Base-by-base conservation (phyloP, 164 flowering plant genomes). In the Santalum album region DNA sequence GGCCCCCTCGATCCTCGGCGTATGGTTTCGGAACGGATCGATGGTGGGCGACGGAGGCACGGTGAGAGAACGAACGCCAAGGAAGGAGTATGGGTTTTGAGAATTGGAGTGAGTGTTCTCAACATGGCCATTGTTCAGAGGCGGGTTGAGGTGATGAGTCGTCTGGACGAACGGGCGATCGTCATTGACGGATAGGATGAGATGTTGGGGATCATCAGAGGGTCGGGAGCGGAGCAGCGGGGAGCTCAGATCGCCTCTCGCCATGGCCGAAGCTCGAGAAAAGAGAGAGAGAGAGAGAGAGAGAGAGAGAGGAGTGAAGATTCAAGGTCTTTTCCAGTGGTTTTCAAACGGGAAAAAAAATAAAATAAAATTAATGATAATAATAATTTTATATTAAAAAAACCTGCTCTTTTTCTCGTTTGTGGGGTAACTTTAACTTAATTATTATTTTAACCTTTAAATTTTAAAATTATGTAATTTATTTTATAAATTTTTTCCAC, bases 21-120 rank as follows among this genome's bases (percentile, higher is more conserved):
- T 86, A 14, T 66, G 59, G 65, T 88, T 91, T 10, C 79, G 67
- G 47, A 88, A 91, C 6, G 98, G 98, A 55, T 91, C 80, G 48
- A 83, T 40, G 17, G 96, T 72, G 17, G 69, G 29, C 25, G 71
- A 47, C 3, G 56, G 61, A 0, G 87, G 83, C 10, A 79, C 73
- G 5, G 68, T 50, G 21, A 78, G 65, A 19, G 65, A 64, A 4
- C 52, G 62, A 5, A 66, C 72, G 15, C 90, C 86, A 21, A 90
- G 35, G 50, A 80, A 75, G 27, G 49, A 72, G 48, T 35, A 87
- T 3, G 90, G 95, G 54, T 86, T 80, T 18, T 59, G 52, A 16
- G 19, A 42, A 42, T 51, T 46, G 18, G 53, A 16, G 26, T n/a
- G 49, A n/a, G n/a, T n/a, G 34, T 25, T n/a, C n/a, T n/a, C n/a